Evolutionary conservation across 306 rosid species (phyloP), one percentile per base, ranked within the genome.

Genomic region (Ammopiptanthus mongolicus): DNA sequence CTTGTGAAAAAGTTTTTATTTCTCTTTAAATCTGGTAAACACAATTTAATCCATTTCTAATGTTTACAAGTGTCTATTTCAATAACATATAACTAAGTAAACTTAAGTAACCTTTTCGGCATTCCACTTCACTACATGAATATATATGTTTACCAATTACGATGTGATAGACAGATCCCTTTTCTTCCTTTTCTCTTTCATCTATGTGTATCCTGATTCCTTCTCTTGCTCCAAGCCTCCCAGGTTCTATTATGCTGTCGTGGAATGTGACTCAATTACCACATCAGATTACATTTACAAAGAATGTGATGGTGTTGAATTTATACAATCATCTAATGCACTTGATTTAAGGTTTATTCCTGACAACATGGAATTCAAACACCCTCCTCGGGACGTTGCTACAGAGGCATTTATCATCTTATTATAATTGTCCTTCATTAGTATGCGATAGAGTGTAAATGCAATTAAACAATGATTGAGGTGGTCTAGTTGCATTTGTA

Each of bases 301-400:
- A 79, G 86, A 85, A 62, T 88, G 96, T 87, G 95, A 94, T 31
- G 95, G 97, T 71, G 71, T 82, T 74, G 98, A 91, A 80, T 80
- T 91, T 41, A 84, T 70, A 67, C 85, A 88, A 39, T 88, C 96
- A 23, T 90, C 97, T 33, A 90, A 90, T 88, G 79, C 83, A 69
- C 90, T 91, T 56, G 97, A 94, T 71, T 82, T 94, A 79, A 90
- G 98, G 82, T 94, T 94, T 79, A 91, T 94, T 82, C 98, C 96
- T 0, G 95, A 94, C 65, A 80, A 90, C 5, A 86, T 91, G 97
- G 86, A 90, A 74, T 80, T 90, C 56, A 82, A 90, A 55, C 88
- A 88, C 68, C 83, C 91, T 23, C 95, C 98, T 15, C 83, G 78
- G 51, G 96, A 90, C 58, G 68, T 82, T 83, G 98, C 96, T 22